Percentiles rank a stretch among this genome's conserved stretches.
Conservation (phyloP, 1,284 basidiomycete genomes). For the Cystobasidium slooffiae region DNA sequence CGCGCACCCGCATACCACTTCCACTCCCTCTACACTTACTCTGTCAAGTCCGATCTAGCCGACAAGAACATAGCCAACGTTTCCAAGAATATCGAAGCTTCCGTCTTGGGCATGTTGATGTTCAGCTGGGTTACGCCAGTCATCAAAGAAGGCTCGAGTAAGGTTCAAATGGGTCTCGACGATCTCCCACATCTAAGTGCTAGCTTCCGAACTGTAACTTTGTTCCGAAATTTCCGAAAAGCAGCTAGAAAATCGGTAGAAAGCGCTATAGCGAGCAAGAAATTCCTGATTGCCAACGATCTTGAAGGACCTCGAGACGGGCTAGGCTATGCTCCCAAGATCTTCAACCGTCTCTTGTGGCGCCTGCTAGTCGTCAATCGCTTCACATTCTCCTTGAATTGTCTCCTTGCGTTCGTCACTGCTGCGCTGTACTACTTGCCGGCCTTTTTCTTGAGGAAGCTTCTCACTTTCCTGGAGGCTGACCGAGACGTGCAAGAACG, state of each 20-base stretch:
- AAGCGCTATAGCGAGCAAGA: conserved; percentile 28
- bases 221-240: conserved; percentile 39
- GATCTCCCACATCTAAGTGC: conserved; percentile 48
- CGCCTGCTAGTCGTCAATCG: conserved; percentile 57
- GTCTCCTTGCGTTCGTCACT: conserved; percentile 56
- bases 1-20: conserved; percentile 75
- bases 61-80: conserved; percentile 29
- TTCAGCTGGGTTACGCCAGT: conserved; percentile 51
- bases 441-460: conserved; percentile 71
- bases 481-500: conserved; percentile 60
- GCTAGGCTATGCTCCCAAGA: conserved; percentile 44
- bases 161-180: conserved; percentile 44
- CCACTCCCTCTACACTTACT: conserved; percentile 72
- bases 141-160: conserved; percentile 28
- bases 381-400: conserved; percentile 54
- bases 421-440: conserved; percentile 70
- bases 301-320: conserved; percentile 30
- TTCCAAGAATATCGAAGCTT: conserved; percentile 62
- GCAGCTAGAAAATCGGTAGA: conserved; percentile 21
- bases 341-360: conserved; percentile 53
- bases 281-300: conserved; percentile 13
- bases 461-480: conserved; percentile 74
- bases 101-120: conserved; percentile 48
- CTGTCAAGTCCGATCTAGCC: conserved; percentile 51
- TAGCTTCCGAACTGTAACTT: conserved; percentile 46